Conservation (phyloP, 139 green algal species). For the Chlorella sorokiniana region DNA sequence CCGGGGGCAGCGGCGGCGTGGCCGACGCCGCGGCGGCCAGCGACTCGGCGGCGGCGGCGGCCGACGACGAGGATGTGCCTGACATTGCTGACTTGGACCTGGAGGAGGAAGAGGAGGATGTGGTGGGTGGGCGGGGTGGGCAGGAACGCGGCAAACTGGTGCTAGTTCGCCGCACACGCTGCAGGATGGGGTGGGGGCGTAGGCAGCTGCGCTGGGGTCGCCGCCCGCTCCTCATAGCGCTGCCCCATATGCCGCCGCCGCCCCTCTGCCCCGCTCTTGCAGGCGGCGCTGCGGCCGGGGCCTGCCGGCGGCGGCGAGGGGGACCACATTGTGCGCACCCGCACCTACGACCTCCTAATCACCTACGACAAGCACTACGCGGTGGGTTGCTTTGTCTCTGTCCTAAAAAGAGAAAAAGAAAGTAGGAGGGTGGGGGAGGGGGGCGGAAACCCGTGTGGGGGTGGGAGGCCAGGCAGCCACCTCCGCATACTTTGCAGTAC, state of each 20-base stretch:
- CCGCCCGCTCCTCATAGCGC: neutral
- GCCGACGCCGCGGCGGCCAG: neutral
- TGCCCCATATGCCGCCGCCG: neutral
- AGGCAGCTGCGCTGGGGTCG: too few relatives aligned
- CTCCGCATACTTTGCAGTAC: too few relatives aligned
- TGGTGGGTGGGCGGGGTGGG: constrained; percentile 40
- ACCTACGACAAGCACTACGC: constrained; percentile 93
- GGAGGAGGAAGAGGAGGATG: constrained; percentile 62
- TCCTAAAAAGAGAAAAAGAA: too few relatives aligned
- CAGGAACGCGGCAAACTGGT: too few relatives aligned
- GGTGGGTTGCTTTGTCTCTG: constrained; percentile 73
- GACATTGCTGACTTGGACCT: constrained; percentile 81
- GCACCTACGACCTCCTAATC: constrained; percentile 93
- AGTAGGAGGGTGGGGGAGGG: too few relatives aligned
- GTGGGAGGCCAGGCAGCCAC: too few relatives aligned
- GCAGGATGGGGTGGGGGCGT: too few relatives aligned
- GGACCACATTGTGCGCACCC: constrained; percentile 70
- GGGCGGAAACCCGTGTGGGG: too few relatives aligned
- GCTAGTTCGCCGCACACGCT: too few relatives aligned
- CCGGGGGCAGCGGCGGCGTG: neutral
- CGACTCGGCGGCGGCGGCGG: neutral
- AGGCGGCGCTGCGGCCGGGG: constrained; percentile 9
- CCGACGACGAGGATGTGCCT: constrained; percentile 70
- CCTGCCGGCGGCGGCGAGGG: constrained; percentile 36
- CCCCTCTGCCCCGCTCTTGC: neutral